Conservation (phyloP, 371 early-diverging fungal species). For the Saksenaea oblongispora region DNA sequence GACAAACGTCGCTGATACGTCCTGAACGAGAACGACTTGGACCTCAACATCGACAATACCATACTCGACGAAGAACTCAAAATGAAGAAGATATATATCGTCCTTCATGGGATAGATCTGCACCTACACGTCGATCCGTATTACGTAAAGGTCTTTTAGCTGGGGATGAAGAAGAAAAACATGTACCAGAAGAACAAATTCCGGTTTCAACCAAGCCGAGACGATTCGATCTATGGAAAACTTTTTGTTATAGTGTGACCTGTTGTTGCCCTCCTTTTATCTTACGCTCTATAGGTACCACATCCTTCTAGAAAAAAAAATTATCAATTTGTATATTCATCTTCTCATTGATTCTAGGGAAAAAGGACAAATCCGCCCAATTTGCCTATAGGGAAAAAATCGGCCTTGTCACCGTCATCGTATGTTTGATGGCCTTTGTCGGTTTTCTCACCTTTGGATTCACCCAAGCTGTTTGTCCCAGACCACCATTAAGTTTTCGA, state of each 20-base stretch:
- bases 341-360: conserved; percentile 35
- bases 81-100: conserved; percentile 2
- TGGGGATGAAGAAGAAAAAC: conserved; percentile 13
- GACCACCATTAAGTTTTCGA: conserved; percentile 45
- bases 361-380: conserved; percentile 56
- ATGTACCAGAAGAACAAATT: neutral
- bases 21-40: conserved; percentile 61
- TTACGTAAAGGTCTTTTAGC: conserved; percentile 21
- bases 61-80: conserved; percentile 21
- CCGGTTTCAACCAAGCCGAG: conserved; percentile 3
- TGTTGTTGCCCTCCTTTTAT: conserved; percentile 57
- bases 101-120: conserved; percentile 3
- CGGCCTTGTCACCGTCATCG: conserved; percentile 71
- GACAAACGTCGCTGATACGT: conserved; percentile 60
- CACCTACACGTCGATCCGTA: conserved; percentile 15
- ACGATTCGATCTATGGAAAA: conserved; percentile 31
- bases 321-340: conserved; percentile 9
- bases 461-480: conserved; percentile 61
- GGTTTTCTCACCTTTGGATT: conserved; percentile 80
- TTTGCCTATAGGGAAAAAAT: conserved; percentile 90
- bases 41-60: conserved; percentile 48
- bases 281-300: conserved; percentile 43
- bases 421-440: conserved; percentile 68
- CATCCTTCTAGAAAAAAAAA: neutral
- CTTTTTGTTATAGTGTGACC: conserved; percentile 56